A percentile compares a stretch with the other conserved stretches of the same genome.
Evolutionary conservation across 176 grass and related monocot species (phyloP).

Genomic region (Oropetium thomaeum): DNA sequence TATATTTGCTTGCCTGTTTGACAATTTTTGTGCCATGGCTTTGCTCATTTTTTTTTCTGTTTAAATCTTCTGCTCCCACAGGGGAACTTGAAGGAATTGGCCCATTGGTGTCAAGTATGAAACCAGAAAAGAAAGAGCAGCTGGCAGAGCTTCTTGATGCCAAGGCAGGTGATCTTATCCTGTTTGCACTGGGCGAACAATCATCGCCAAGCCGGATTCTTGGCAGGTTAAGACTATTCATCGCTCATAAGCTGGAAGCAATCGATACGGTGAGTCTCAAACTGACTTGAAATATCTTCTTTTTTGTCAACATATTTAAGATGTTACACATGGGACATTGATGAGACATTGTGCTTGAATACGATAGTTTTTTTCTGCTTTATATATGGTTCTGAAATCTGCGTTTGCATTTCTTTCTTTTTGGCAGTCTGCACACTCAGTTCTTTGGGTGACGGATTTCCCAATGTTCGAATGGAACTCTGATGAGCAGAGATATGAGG

Average conservation of each 20-base stretch:
- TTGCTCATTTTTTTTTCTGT: neutral
- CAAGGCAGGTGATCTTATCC: constrained; percentile 76
- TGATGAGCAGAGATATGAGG: constrained; percentile 84
- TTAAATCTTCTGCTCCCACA: constrained; percentile 29
- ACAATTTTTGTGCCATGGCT: neutral
- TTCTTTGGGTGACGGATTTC: constrained; percentile 94
- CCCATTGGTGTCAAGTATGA: constrained; percentile 64
- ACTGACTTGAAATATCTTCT: neutral
- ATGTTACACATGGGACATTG: neutral
- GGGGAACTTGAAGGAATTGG: constrained; percentile 86
- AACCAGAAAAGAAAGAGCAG: constrained; percentile 63
- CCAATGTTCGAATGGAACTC: constrained; percentile 97
- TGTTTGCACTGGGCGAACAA: constrained; percentile 81
- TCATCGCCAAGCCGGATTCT: constrained; percentile 66
- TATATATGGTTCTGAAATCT: constrained; percentile 13
- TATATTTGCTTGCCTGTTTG: neutral
- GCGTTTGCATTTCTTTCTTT: constrained; percentile 25
- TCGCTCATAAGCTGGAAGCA: constrained; percentile 70
- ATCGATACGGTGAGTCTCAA: constrained; percentile 64
- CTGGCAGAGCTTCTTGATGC: constrained; percentile 49
- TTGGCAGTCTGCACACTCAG: constrained; percentile 62
- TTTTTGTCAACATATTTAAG: constrained; percentile 10
- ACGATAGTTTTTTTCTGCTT: constrained; percentile 11
- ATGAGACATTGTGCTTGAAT: neutral
- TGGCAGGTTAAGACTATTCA: constrained; percentile 70